Conservation (phyloP, 2,329 filamentous ascomycete species). For the Colletotrichum sp. region DNA sequence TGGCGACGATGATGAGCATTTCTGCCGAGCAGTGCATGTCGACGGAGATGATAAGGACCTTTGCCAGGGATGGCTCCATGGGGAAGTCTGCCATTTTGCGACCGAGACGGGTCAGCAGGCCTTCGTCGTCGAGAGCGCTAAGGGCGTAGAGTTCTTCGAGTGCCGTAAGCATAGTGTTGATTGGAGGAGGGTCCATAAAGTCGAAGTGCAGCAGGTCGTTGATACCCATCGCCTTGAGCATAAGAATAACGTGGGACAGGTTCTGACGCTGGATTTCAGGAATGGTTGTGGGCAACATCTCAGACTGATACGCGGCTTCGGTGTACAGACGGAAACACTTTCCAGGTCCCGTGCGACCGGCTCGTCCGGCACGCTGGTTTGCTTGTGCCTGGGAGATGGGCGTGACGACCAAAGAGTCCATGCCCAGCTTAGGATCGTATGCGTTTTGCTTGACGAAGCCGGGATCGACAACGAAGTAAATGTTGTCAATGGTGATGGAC, state of each 20-base stretch:
- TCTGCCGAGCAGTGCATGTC: constrained; percentile 92
- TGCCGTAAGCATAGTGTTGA: constrained; percentile 96
- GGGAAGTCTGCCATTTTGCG: constrained; percentile 99
- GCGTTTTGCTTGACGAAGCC: constrained; percentile 98
- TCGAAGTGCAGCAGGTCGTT: constrained; percentile 97
- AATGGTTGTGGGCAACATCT: constrained; percentile 96
- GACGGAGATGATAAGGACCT: constrained; percentile 86
- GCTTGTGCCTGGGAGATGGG: constrained; percentile 97
- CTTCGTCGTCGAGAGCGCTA: constrained; percentile 92
- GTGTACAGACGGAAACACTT: constrained; percentile 97
- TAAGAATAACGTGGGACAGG: constrained; percentile 88
- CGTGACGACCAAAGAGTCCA: constrained; percentile 95
- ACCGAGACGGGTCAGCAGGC: constrained; percentile 86
- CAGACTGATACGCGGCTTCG: constrained; percentile 91
- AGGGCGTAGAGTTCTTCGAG: constrained; percentile 94
- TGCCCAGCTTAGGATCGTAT: constrained; percentile 95
- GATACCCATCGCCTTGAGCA: constrained; percentile 99
- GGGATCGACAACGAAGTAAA: constrained; percentile 96
- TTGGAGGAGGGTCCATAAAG: constrained; percentile 98
- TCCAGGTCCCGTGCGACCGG: constrained; percentile 91
- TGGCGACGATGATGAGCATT: constrained; percentile 90
- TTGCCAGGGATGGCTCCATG: constrained; percentile 93
- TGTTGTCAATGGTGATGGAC: constrained; percentile 96
- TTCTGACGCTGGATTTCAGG: constrained; percentile 98
- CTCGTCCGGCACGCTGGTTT: constrained; percentile 90